Conservation (phyloP, 441 rosid species). For the Populus hybrid region DNA sequence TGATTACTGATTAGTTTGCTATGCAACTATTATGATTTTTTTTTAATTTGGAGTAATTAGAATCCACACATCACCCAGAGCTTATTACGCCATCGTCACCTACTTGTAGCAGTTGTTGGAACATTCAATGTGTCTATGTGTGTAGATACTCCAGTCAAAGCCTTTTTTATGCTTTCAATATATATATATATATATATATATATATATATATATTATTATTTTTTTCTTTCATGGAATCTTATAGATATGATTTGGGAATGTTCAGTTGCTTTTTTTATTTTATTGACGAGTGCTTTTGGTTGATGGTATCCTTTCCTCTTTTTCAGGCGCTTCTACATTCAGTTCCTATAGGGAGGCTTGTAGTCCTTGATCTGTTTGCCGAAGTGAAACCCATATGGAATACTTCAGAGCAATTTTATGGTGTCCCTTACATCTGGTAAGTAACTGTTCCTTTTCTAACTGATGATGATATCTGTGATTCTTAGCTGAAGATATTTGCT, state of each 20-base stretch:
- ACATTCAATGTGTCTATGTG: background rate
- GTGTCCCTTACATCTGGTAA: conserved; percentile 74
- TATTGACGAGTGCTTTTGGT: background rate
- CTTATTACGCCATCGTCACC: background rate
- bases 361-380: conserved; percentile 69
- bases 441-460: conserved; percentile 15
- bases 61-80: background rate
- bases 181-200: no score
- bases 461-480: background rate
- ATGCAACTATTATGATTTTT: background rate
- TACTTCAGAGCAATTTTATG: conserved; percentile 61
- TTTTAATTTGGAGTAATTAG: background rate
- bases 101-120: background rate
- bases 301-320: conserved; percentile 12
- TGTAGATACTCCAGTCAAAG: background rate
- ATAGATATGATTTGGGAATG: background rate
- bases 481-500: background rate
- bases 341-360: conserved; percentile 62
- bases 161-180: background rate
- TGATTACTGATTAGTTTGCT: background rate
- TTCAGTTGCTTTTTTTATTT: conserved; percentile 4
- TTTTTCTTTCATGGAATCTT: background rate
- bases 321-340: conserved; percentile 66
- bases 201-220: no score
- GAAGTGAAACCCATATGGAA: conserved; percentile 72